phyloP scores from a whole-genome alignment of 2,329 filamentous ascomycete species.

The Trichoderma hamatum region DNA sequence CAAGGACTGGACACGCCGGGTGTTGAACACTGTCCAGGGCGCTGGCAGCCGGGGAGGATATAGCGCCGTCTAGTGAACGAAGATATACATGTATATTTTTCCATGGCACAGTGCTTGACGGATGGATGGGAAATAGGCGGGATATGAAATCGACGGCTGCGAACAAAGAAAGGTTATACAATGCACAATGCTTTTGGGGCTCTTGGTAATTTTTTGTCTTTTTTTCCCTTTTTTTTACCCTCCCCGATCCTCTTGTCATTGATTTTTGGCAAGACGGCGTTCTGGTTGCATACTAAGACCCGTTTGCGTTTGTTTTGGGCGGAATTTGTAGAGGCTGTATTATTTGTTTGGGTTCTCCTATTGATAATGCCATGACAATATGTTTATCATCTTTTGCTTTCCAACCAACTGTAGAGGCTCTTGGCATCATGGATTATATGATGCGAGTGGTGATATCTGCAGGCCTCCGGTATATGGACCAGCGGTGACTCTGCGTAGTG shows the following conservation, averaged over 20 bases:
- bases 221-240: constrained; percentile 19
- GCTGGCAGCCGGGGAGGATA: constrained; percentile 86
- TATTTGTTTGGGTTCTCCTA: constrained; percentile 21
- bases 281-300: constrained; percentile 34
- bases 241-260: constrained; percentile 16
- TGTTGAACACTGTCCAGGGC: constrained; percentile 83
- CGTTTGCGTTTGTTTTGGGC: constrained; percentile 35
- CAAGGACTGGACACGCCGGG: constrained; percentile 81
- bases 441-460: not conserved
- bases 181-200: constrained; percentile 26
- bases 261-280: constrained; percentile 32
- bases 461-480: not conserved
- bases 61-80: constrained; percentile 74
- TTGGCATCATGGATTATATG: not conserved
- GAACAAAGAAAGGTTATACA: constrained; percentile 19
- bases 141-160: constrained; percentile 5
- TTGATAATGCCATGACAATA: constrained; percentile 23
- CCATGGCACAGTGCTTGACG: not conserved
- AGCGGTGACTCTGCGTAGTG: not conserved
- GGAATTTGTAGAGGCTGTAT: constrained; percentile 29
- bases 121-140: constrained; percentile 1
- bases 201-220: constrained; percentile 17
- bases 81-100: not conserved
- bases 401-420: not conserved
- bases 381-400: not conserved